phyloP scores from a whole-genome alignment of 768 basidiomycete species.

The Mycena vulgaris region DNA sequence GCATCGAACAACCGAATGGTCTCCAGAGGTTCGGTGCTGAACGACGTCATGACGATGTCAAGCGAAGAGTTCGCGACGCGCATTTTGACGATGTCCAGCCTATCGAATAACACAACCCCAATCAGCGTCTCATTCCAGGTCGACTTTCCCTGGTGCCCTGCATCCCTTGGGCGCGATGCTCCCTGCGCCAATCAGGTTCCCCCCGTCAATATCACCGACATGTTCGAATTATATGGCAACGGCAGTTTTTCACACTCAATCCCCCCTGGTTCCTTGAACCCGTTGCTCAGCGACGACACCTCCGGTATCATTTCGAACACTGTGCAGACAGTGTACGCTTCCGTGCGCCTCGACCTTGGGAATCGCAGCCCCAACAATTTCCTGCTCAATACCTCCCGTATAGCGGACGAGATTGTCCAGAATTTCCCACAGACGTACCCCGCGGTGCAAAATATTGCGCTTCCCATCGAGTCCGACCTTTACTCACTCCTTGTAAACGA shows the following conservation, averaged over 20 bases:
- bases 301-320: slow-evolving; percentile 38
- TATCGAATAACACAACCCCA: slow-evolving; percentile 1
- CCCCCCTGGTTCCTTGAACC: too few relatives aligned
- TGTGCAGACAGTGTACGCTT: slow-evolving; percentile 43
- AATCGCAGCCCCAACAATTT: slow-evolving; percentile 48
- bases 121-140: slow-evolving; percentile 4
- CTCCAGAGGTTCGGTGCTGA: background rate
- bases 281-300: slow-evolving; percentile 17
- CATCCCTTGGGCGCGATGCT: too few relatives aligned
- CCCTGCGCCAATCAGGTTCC: slow-evolving; percentile 7
- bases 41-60: background rate
- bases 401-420: background rate
- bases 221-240: slow-evolving; percentile 6
- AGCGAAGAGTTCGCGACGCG: background rate
- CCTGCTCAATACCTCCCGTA: slow-evolving; percentile 36
- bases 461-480: background rate
- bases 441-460: too few relatives aligned
- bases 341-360: slow-evolving; percentile 45
- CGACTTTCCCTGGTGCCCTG: slow-evolving; percentile 17
- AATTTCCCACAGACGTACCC: slow-evolving; percentile 14
- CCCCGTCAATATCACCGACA: background rate
- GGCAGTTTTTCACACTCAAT: too few relatives aligned
- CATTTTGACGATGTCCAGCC: background rate
- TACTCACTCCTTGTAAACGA: slow-evolving; percentile 18
- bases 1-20: slow-evolving; percentile 8